These are phyloP conservation scores for Naematelia encephala DNA, from an alignment of 768 basidiomycete species.

Conservation along the genomic window DNA sequence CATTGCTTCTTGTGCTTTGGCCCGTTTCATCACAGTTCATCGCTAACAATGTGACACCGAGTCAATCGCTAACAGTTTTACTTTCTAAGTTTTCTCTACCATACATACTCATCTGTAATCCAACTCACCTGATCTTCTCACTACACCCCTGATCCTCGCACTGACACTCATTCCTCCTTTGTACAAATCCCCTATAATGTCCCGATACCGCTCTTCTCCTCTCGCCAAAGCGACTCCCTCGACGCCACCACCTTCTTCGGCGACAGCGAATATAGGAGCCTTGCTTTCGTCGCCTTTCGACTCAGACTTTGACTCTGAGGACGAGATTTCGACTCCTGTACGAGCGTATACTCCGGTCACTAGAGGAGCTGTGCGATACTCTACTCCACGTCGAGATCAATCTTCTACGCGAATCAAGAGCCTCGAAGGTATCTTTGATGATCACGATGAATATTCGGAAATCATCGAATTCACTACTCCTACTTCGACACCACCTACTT, in stretches of 20 bases:
- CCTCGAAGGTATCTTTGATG: not conserved
- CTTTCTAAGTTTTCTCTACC: too few relatives aligned
- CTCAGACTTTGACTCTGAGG: not conserved
- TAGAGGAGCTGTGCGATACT: not conserved
- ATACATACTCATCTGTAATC: too few relatives aligned
- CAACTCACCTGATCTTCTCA: too few relatives aligned
- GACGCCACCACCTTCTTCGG: not conserved
- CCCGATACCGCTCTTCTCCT: not conserved
- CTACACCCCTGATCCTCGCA: too few relatives aligned
- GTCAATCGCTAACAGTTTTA: too few relatives aligned
- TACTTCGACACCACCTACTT: too few relatives aligned
- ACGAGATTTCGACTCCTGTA: not conserved
- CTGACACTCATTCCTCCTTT: not conserved
- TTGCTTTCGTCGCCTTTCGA: not conserved
- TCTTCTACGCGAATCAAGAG: not conserved
- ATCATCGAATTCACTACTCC: too few relatives aligned
- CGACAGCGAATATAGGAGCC: not conserved
- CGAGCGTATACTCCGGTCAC: not conserved
- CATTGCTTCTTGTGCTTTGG: not conserved
- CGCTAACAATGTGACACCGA: too few relatives aligned
- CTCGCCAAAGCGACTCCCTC: not conserved
- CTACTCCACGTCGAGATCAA: not conserved
- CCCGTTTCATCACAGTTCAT: not conserved
- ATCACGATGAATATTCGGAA: not conserved
- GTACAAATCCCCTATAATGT: not conserved